These are phyloP conservation scores for Coriolopsis trogii DNA, from an alignment of 1,284 basidiomycete genomes.

Conservation along the genomic window DNA sequence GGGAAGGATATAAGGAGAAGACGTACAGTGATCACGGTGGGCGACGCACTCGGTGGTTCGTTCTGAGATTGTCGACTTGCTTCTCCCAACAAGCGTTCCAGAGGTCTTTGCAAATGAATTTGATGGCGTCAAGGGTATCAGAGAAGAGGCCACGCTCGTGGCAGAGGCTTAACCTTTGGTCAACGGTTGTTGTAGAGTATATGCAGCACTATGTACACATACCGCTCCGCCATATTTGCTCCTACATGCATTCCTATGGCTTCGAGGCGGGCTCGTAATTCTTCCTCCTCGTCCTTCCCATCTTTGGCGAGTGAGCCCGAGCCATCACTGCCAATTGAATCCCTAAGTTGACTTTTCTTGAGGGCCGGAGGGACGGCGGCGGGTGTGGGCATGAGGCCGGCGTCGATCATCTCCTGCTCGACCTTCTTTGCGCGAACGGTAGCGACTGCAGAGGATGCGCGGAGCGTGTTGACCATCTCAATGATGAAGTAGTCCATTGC, in stretches of 20 bases:
- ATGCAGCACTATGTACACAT: constrained; percentile 24
- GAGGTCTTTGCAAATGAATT: constrained; percentile 97
- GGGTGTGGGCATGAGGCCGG: constrained; percentile 62
- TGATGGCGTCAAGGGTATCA: constrained; percentile 89
- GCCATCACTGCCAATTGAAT: constrained; percentile 51
- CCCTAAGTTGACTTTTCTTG: constrained; percentile 51
- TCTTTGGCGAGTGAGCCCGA: constrained; percentile 35
- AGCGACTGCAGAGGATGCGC: constrained; percentile 72
- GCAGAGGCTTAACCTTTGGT: constrained; percentile 56
- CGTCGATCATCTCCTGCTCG: constrained; percentile 76
- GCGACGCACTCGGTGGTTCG: constrained; percentile 81
- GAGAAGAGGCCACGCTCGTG: constrained; percentile 75
- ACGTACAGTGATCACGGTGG: background rate
- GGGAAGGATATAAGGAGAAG: background rate
- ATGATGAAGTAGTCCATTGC: constrained; percentile 87
- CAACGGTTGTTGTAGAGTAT: background rate
- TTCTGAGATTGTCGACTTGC: constrained; percentile 93
- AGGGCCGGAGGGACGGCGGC: constrained; percentile 41
- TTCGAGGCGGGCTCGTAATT: constrained; percentile 71
- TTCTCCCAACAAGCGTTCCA: constrained; percentile 89
- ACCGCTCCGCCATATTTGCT: constrained; percentile 86
- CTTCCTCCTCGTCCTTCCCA: constrained; percentile 69
- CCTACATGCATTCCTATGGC: constrained; percentile 88
- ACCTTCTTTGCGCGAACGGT: constrained; percentile 62
- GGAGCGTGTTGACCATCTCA: constrained; percentile 73